phyloP scores from a whole-genome alignment of 2,329 filamentous ascomycete species.

The Xylariaceae sp. region DNA sequence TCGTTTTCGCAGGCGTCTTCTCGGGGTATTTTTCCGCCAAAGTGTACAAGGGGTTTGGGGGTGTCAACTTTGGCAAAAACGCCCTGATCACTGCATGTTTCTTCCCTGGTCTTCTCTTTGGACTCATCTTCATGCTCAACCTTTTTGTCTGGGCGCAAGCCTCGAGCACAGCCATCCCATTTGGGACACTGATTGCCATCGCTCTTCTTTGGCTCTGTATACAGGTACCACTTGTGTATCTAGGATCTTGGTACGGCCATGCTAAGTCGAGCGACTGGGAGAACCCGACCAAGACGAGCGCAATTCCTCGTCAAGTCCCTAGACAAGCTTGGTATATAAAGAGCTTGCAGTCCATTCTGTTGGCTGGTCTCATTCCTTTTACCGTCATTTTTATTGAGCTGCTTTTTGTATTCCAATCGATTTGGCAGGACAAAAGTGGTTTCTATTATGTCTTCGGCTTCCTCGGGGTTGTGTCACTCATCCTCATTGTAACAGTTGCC shows the following conservation, averaged over 20 bases:
- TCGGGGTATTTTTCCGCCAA: conserved; percentile 85
- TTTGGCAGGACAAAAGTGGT: conserved; percentile 88
- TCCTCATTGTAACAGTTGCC: conserved; percentile 73
- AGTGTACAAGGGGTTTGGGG: conserved; percentile 80
- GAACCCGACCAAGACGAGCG: conserved; percentile 75
- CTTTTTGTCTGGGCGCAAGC: conserved; percentile 89
- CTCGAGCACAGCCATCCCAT: conserved; percentile 82
- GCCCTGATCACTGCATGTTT: conserved; percentile 73
- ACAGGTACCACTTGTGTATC: conserved; percentile 80
- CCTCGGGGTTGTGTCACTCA: conserved; percentile 68
- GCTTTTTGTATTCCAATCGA: conserved; percentile 79
- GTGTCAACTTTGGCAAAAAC: conserved; percentile 71
- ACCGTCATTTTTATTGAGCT: conserved; percentile 87
- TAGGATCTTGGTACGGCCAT: conserved; percentile 76
- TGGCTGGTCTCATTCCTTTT: conserved; percentile 79
- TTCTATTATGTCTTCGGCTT: conserved; percentile 94
- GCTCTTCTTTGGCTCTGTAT: conserved; percentile 79
- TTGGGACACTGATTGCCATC: conserved; percentile 72
- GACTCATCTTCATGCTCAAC: conserved; percentile 75
- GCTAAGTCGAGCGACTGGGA: conserved; percentile 66
- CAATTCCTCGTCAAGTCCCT: conserved; percentile 71
- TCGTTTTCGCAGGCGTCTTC: conserved; percentile 78
- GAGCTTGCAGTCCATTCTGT: conserved; percentile 59
- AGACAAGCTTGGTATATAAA: conserved; percentile 72
- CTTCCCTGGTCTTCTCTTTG: conserved; percentile 76